phyloP scores from a whole-genome alignment of 2,329 filamentous ascomycete species.

The Rasamsonia emersonii region DNA sequence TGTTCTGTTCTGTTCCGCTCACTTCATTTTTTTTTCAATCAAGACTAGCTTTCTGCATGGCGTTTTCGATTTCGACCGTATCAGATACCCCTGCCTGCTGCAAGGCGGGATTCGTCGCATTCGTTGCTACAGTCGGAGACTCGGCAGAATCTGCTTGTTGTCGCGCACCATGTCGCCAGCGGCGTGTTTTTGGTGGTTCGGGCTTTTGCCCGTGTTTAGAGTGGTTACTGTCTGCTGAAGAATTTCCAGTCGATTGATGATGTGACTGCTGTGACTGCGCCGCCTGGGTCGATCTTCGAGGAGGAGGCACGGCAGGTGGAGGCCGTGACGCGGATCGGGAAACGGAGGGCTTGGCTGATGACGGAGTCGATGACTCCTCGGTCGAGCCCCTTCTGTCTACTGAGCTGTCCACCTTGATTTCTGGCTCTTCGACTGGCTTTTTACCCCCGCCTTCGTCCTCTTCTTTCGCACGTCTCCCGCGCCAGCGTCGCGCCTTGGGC shows the following conservation, averaged over 20 bases:
- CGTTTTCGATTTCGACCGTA: too few species aligned
- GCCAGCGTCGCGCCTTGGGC: conserved; percentile 36
- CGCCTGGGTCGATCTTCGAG: conserved; percentile 27
- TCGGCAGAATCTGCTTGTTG: conserved; percentile 17
- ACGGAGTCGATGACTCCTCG: conserved; percentile 2
- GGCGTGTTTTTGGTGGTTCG: conserved; percentile 33
- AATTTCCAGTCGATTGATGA: conserved; percentile 6
- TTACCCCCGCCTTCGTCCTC: conserved; percentile 23
- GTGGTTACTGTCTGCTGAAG: conserved; percentile 5
- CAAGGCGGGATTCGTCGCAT: too few species aligned
- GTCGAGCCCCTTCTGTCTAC: conserved; percentile 4
- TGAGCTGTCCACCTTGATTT: conserved; percentile 3
- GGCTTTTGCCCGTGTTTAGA: conserved; percentile 23
- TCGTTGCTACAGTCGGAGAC: too few species aligned
- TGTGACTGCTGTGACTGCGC: conserved; percentile 11
- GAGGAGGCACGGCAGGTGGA: conserved; percentile 34
- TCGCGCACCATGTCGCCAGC: conserved; percentile 27
- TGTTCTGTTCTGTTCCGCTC: not conserved
- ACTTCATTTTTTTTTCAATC: not conserved
- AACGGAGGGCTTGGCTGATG: conserved; percentile 10
- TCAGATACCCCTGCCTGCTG: too few species aligned
- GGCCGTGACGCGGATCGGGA: conserved; percentile 26
- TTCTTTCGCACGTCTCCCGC: conserved; percentile 26
- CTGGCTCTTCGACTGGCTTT: conserved; percentile 18
- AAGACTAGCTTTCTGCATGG: conserved; percentile 21